A percentile compares a stretch with the other conserved stretches of the same genome.
Evolutionary conservation across 257 asterid species (phyloP).

Genomic region (Misopates orontium): DNA sequence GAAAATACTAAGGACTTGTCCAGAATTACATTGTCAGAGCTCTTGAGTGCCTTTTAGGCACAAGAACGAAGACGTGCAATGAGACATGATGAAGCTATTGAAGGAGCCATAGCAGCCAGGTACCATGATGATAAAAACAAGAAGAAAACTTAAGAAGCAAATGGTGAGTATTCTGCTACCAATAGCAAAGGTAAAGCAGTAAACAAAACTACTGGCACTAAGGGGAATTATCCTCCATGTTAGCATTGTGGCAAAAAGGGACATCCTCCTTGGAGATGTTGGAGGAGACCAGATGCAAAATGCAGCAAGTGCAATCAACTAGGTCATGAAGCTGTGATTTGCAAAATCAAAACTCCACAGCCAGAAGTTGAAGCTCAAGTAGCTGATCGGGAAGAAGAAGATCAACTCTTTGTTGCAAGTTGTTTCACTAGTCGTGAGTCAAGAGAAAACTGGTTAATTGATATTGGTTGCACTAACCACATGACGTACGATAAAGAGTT

Average conservation of each 20-base stretch:
- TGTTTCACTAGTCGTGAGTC: neutral
- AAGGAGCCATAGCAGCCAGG: neutral
- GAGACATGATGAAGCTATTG: neutral
- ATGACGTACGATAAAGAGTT: neutral
- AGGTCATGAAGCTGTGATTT: no score
- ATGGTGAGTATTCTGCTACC: no score
- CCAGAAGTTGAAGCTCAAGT: neutral
- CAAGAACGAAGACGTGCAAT: constrained; percentile 19
- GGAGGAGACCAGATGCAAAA: constrained; percentile 6
- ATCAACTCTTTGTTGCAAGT: constrained; percentile 1
- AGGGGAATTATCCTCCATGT: neutral
- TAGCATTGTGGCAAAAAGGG: constrained; percentile 2
- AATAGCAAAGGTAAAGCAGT: neutral
- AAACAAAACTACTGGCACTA: neutral
- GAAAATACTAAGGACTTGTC: constrained; percentile 17
- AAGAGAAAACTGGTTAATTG: neutral
- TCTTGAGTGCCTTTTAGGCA: constrained; percentile 13
- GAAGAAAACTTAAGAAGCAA: neutral
- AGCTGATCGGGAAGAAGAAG: constrained; percentile 8
- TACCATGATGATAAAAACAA: no score
- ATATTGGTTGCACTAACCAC: constrained; percentile 6
- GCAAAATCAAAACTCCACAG: neutral
- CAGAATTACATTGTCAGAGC: neutral
- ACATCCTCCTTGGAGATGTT: constrained; percentile 18
- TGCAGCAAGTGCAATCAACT: neutral